Evolutionary conservation across 768 basidiomycete species (phyloP).

Genomic region (Xerocomus brunneocitrinus): DNA sequence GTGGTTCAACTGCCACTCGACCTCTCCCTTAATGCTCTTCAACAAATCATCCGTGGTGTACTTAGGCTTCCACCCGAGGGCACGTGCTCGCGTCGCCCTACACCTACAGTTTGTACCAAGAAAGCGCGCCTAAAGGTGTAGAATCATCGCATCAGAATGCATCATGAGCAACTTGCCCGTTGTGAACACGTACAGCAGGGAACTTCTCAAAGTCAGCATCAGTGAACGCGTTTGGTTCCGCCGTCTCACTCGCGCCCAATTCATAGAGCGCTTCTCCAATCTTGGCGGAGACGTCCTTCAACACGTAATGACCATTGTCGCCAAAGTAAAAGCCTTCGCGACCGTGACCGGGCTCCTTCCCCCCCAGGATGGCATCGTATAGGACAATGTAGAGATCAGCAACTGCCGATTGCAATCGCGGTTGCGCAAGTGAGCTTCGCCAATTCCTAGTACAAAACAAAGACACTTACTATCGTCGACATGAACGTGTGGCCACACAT

Average conservation of each 20-base stretch:
- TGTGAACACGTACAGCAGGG: constrained; percentile 1
- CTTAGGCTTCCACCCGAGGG: constrained; percentile 29
- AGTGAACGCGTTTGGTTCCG: constrained; percentile 41
- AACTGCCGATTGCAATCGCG: constrained; percentile 3
- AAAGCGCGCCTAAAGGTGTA: constrained; percentile 8
- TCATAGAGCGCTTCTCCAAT: constrained; percentile 33
- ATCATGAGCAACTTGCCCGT: neutral
- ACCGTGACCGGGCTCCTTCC: constrained; percentile 17
- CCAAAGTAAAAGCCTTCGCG: constrained; percentile 53
- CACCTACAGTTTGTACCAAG: constrained; percentile 23
- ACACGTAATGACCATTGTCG: constrained; percentile 45
- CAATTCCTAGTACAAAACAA: neutral
- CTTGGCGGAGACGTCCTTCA: constrained; percentile 42
- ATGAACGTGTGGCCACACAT: constrained; percentile 59
- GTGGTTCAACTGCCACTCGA: constrained; percentile 17
- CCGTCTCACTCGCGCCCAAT: constrained; percentile 14
- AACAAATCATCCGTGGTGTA: constrained; percentile 28
- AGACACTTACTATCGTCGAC: constrained; percentile 38
- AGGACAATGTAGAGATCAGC: constrained; percentile 43
- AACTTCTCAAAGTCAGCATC: constrained; percentile 15
- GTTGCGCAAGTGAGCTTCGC: neutral
- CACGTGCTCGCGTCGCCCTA: constrained; percentile 16
- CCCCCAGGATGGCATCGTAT: constrained; percentile 34
- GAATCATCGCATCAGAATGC: neutral
- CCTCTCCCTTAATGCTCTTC: constrained; percentile 17